Conservation (phyloP, 2,329 filamentous ascomycete species). For the Graphilbum ipis-grandicollis region DNA sequence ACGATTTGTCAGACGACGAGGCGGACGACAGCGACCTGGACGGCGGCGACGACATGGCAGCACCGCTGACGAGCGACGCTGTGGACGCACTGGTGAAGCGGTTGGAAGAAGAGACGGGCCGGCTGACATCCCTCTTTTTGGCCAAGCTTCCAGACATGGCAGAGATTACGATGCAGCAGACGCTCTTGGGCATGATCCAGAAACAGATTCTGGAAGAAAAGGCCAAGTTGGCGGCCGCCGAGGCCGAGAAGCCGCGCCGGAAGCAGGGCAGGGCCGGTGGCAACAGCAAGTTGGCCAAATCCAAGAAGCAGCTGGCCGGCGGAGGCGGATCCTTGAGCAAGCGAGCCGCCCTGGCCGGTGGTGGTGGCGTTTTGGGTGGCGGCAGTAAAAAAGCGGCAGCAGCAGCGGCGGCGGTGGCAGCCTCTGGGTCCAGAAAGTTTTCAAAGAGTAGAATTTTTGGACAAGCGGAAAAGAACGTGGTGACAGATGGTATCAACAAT, state of each 20-base stretch:
- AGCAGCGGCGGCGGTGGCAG: too few species aligned
- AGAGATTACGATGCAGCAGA: slow-evolving; percentile 38
- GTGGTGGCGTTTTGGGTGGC: slow-evolving; percentile 6
- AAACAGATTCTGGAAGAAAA: slow-evolving; percentile 60
- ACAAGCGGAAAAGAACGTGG: slow-evolving; percentile 74
- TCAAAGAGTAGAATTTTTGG: slow-evolving; percentile 45
- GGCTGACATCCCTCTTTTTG: slow-evolving; percentile 35
- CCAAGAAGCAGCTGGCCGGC: slow-evolving; percentile 20
- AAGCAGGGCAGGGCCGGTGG: slow-evolving; percentile 31
- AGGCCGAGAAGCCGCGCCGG: slow-evolving; percentile 40
- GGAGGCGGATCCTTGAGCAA: slow-evolving; percentile 5
- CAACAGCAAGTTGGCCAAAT: slow-evolving; percentile 39
- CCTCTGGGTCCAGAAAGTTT: slow-evolving; percentile 28
- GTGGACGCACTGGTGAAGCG: slow-evolving; percentile 35
- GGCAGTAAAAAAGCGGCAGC: slow-evolving; percentile 17
- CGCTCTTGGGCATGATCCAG: slow-evolving; percentile 48
- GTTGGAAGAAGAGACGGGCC: slow-evolving; percentile 37
- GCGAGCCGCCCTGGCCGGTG: slow-evolving; percentile 9
- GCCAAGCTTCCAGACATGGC: slow-evolving; percentile 32
- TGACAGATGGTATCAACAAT: slow-evolving; percentile 69
- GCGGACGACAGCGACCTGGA: slow-evolving; percentile 49
- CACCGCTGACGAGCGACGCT: slow-evolving; percentile 22
- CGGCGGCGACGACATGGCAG: slow-evolving; percentile 35
- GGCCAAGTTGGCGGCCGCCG: slow-evolving; percentile 34
- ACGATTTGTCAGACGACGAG: slow-evolving; percentile 58